These are phyloP conservation scores for Paramecium octaurelia DNA, from an alignment of 73 alveolate genomes.

Conservation along the genomic window DNA sequence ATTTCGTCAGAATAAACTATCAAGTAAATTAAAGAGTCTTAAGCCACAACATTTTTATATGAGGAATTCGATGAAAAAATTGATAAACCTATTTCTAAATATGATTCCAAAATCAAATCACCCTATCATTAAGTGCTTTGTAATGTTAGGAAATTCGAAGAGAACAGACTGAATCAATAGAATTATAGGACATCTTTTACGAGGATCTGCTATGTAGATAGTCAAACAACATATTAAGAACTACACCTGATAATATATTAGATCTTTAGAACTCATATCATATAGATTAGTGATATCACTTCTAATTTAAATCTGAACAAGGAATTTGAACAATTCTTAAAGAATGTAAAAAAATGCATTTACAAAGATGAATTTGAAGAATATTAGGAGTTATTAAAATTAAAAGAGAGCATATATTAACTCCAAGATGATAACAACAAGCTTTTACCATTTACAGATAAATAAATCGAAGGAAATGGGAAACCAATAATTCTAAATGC, in stretches of 20 bases:
- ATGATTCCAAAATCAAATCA: background rate
- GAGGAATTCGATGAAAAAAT: slow-evolving; percentile 8
- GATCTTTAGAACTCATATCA: background rate
- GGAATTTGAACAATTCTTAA: background rate
- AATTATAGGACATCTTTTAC: background rate
- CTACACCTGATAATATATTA: background rate
- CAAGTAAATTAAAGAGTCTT: background rate
- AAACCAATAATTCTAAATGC: background rate
- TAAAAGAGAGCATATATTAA: background rate
- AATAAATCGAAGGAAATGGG: background rate
- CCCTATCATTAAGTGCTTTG: background rate
- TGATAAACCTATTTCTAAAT: background rate
- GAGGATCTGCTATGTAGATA: background rate
- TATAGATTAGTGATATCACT: background rate
- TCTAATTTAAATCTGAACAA: background rate
- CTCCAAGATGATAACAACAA: background rate
- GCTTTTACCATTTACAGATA: background rate
- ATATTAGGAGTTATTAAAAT: background rate
- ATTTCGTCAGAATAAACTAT: background rate
- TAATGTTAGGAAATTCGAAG: background rate
- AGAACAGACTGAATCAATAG: background rate
- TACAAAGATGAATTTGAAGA: background rate
- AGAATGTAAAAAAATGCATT: background rate
- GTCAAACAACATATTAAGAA: background rate
- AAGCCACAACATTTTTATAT: background rate